Evolutionary conservation across 176 grass and related monocot genomes (phyloP).

Genomic region (Oryza nivara): DNA sequence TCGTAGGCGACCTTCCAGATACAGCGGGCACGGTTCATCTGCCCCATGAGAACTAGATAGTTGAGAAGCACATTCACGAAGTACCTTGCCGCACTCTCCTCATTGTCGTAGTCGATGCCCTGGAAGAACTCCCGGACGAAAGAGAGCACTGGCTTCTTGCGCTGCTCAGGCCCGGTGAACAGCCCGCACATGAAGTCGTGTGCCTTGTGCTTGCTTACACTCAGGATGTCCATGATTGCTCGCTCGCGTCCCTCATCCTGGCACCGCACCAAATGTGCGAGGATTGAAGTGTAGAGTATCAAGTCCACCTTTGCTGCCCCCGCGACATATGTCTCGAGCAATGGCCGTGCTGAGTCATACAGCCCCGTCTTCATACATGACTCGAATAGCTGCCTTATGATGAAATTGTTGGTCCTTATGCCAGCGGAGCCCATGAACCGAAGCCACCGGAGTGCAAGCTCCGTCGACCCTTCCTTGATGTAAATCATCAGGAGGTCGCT

Average conservation of each 20-base stretch:
- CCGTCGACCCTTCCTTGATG: constrained; percentile 80
- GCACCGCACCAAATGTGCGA: constrained; percentile 75
- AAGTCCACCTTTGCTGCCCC: constrained; percentile 81
- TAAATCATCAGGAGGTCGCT: constrained; percentile 98
- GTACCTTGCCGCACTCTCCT: constrained; percentile 79
- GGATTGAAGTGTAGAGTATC: constrained; percentile 93
- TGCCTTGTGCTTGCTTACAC: constrained; percentile 72
- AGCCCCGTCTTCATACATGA: constrained; percentile 92
- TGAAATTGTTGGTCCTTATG: constrained; percentile 97
- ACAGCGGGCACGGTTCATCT: constrained; percentile 93
- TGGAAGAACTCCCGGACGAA: constrained; percentile 93
- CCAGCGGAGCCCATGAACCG: constrained; percentile 87
- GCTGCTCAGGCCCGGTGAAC: constrained; percentile 91
- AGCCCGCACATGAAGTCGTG: constrained; percentile 87
- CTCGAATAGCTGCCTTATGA: constrained; percentile 90
- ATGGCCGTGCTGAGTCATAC: constrained; percentile 73
- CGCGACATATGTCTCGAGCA: constrained; percentile 73
- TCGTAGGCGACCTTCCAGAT: constrained; percentile 97
- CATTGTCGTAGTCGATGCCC: constrained; percentile 75
- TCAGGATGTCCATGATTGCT: constrained; percentile 89
- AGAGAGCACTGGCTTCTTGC: constrained; percentile 79
- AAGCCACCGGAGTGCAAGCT: constrained; percentile 84
- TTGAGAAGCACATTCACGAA: constrained; percentile 94
- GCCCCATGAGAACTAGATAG: constrained; percentile 93
- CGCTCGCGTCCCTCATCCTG: constrained; percentile 75